Conservation (phyloP, 441 rosid species). For the Mallotus repandus region DNA sequence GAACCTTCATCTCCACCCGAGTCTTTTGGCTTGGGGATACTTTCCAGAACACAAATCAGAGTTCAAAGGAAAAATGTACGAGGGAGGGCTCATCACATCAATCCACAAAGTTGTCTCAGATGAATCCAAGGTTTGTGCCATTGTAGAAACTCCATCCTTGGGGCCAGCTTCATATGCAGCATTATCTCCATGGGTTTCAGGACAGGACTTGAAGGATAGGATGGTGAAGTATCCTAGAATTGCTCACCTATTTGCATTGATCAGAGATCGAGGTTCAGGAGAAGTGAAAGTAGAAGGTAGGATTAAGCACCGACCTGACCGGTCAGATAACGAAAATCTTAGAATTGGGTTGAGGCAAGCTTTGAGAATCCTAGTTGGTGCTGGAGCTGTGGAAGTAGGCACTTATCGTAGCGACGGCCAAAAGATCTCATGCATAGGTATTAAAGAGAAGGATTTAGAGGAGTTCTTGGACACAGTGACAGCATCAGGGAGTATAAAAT, state of each 20-base stretch:
- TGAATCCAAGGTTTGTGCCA: conserved; percentile 39
- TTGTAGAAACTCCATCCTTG: conserved; percentile 49
- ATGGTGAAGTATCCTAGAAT: conserved; percentile 60
- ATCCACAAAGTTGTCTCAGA: conserved; percentile 42
- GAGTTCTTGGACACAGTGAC: conserved; percentile 53
- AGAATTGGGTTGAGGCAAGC: conserved; percentile 47
- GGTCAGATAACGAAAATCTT: conserved; percentile 50
- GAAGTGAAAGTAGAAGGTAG: conserved; percentile 46
- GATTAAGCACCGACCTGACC: conserved; percentile 26
- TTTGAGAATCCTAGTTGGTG: conserved; percentile 59
- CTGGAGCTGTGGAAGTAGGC: conserved; percentile 82
- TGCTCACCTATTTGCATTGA: conserved; percentile 44
- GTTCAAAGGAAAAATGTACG: conserved; percentile 44
- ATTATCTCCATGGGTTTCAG: conserved; percentile 64
- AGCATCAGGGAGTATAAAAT: conserved; percentile 38
- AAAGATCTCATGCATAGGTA: conserved; percentile 44
- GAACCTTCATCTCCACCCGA: conserved; percentile 75
- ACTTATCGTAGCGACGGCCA: conserved; percentile 68
- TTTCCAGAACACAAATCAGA: conserved; percentile 49
- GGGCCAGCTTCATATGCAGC: conserved; percentile 63
- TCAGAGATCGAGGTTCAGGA: conserved; percentile 61
- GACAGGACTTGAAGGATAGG: conserved; percentile 50
- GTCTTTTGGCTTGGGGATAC: conserved; percentile 68
- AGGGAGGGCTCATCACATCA: conserved; percentile 73
- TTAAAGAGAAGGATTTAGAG: conserved; percentile 41